Percentiles rank a stretch among this genome's conserved stretches.
phyloP scores from a whole-genome alignment of 2,329 filamentous ascomycete species.

The Alternaria longipes region DNA sequence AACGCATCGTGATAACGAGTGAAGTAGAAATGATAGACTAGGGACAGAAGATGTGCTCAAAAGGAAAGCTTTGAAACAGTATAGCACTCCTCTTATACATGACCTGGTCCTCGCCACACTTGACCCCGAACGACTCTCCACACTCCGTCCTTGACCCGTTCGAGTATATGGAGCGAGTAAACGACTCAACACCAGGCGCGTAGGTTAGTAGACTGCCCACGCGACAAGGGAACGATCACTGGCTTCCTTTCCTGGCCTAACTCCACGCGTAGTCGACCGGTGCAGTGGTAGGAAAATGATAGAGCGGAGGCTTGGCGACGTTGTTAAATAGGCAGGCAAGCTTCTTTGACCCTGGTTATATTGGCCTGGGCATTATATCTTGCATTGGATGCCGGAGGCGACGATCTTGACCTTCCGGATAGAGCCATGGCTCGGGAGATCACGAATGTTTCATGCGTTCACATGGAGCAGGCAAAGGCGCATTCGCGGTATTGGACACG shows the following conservation, averaged over 20 bases:
- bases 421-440: constrained; percentile 15
- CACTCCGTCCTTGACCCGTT: constrained; percentile 6
- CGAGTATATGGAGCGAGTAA: constrained; percentile 2
- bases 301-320: constrained; percentile 26
- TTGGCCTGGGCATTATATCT: constrained; percentile 28
- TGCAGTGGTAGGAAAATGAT: constrained; percentile 12
- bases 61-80: not conserved
- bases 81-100: constrained; percentile 24
- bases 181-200: constrained; percentile 11
- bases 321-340: constrained; percentile 32
- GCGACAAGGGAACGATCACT: constrained; percentile 15
- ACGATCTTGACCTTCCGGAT: constrained; percentile 28
- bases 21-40: constrained; percentile 24
- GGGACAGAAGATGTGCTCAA: constrained; percentile 17
- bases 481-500: not conserved
- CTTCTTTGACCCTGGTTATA: constrained; percentile 13
- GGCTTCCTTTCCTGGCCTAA: constrained; percentile 24
- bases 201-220: constrained; percentile 13
- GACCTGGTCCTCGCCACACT: constrained; percentile 6
- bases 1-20: constrained; percentile 38
- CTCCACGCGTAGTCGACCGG: constrained; percentile 13
- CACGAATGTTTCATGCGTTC: constrained; percentile 14
- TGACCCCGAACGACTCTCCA: constrained; percentile 4
- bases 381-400: constrained; percentile 12
- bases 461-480: constrained; percentile 6